Conservation (phyloP, 306 rosid genomes). For the Prunus salicina region DNA sequence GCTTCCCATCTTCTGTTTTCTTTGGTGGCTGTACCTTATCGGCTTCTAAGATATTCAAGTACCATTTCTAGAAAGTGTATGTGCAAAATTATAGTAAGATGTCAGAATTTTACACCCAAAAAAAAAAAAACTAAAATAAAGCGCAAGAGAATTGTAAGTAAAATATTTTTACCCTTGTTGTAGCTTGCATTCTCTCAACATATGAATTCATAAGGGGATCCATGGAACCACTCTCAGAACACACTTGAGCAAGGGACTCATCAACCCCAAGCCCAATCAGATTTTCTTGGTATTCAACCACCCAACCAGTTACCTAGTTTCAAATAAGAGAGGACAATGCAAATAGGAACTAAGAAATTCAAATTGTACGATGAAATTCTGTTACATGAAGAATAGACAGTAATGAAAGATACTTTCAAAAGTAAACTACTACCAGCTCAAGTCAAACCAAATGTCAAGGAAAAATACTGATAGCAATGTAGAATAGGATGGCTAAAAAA, state of each 20-base stretch:
- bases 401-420: constrained; percentile 3
- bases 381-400: neutral
- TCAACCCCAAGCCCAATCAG: constrained; percentile 93
- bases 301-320: constrained; percentile 95
- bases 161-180: constrained; percentile 69
- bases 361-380: neutral
- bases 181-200: constrained; percentile 98
- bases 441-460: neutral
- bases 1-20: constrained; percentile 95
- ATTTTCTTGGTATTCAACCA: constrained; percentile 92
- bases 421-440: neutral
- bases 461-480: neutral
- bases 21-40: constrained; percentile 95
- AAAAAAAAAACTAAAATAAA: neutral
- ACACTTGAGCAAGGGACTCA: constrained; percentile 91
- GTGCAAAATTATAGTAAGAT: constrained; percentile 11
- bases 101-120: neutral
- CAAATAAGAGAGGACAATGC: constrained; percentile 1
- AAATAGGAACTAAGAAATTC: constrained; percentile 7
- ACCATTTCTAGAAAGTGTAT: constrained; percentile 76
- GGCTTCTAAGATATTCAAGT: constrained; percentile 93
- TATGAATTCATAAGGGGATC: constrained; percentile 97
- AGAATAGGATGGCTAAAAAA: neutral
- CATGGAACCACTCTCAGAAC: constrained; percentile 99
- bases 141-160: constrained; percentile 5